A percentile compares a stretch with the other conserved stretches of the same genome.
Evolutionary conservation across 768 basidiomycete species (phyloP).

Genomic region (Obba rivulosa): DNA sequence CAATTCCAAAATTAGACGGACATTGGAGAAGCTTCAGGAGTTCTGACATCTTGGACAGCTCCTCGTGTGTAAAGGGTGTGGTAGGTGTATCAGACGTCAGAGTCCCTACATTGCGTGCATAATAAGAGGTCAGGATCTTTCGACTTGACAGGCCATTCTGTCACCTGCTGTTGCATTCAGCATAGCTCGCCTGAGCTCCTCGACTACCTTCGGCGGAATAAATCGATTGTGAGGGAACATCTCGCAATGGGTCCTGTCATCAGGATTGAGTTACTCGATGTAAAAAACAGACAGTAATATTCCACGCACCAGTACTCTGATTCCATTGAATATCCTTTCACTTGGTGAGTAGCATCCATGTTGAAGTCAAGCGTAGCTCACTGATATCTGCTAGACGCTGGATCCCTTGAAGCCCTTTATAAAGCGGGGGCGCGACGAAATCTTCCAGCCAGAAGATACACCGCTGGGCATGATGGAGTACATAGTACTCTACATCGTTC

Average conservation of each 20-base stretch:
- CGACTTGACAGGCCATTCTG: conserved; percentile 7
- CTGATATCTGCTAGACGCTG: conserved; percentile 3
- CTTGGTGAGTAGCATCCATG: not conserved
- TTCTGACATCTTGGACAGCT: conserved; percentile 7
- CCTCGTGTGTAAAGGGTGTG: conserved; percentile 4
- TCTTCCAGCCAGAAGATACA: too few relatives aligned
- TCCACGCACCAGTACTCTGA: conserved; percentile 6
- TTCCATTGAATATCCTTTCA: conserved; percentile 5
- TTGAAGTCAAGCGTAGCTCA: not conserved
- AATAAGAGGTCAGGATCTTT: too few relatives aligned
- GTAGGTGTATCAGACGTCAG: conserved; percentile 12
- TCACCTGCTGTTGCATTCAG: conserved; percentile 37
- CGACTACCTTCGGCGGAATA: conserved; percentile 9
- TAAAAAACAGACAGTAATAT: not conserved
- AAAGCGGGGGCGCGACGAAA: too few relatives aligned
- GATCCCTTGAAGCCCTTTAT: conserved; percentile 1
- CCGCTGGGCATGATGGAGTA: too few relatives aligned
- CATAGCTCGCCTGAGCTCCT: conserved; percentile 33
- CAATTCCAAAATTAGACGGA: not conserved
- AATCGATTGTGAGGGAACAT: conserved; percentile 17
- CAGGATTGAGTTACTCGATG: not conserved
- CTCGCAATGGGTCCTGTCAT: conserved; percentile 22
- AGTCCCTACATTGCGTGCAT: not conserved
- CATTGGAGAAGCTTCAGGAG: conserved; percentile 8
- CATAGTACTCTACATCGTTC: too few relatives aligned